phyloP scores from a whole-genome alignment of 2,329 filamentous ascomycete genomes.

The Colletotrichum brevisporum region DNA sequence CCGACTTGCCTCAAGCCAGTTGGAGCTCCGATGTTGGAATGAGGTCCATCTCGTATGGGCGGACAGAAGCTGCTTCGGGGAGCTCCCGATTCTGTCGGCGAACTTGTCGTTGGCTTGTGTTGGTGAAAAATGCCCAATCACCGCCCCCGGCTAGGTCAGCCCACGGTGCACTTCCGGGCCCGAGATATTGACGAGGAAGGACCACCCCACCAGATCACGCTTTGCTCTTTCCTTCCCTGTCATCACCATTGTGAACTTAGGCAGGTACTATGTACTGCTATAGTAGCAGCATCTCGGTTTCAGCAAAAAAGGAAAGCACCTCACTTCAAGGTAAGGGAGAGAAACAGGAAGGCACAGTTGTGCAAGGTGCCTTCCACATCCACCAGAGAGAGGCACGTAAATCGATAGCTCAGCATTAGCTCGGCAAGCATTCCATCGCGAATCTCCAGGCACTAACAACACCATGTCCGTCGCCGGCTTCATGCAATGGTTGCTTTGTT shows the following conservation, averaged over 20 bases:
- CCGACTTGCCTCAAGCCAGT: too few species aligned
- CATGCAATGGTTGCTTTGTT: slow-evolving; percentile 22
- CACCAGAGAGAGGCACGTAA: neutral
- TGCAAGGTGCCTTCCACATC: too few species aligned
- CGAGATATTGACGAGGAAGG: slow-evolving; percentile 1
- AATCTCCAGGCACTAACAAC: neutral
- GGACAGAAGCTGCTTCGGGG: too few species aligned
- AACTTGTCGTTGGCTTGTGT: neutral
- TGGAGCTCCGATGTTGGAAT: too few species aligned
- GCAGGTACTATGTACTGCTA: neutral
- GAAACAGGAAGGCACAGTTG: too few species aligned
- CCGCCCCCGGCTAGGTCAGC: slow-evolving; percentile 22
- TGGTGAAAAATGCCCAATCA: slow-evolving; percentile 18
- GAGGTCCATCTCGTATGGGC: too few species aligned
- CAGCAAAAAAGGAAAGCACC: too few species aligned
- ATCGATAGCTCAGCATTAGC: neutral
- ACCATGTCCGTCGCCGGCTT: neutral
- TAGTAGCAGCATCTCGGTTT: too few species aligned
- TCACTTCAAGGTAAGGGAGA: too few species aligned
- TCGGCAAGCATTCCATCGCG: slow-evolving; percentile 11
- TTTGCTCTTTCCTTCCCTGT: slow-evolving; percentile 26
- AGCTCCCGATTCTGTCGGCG: neutral
- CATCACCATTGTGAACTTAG: slow-evolving; percentile 10
- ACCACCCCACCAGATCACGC: slow-evolving; percentile 19
- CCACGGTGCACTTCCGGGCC: slow-evolving; percentile 20